These are phyloP conservation scores for Ophiostoma piceae DNA, from an alignment of 2,329 filamentous ascomycete genomes.

Conservation along the genomic window DNA sequence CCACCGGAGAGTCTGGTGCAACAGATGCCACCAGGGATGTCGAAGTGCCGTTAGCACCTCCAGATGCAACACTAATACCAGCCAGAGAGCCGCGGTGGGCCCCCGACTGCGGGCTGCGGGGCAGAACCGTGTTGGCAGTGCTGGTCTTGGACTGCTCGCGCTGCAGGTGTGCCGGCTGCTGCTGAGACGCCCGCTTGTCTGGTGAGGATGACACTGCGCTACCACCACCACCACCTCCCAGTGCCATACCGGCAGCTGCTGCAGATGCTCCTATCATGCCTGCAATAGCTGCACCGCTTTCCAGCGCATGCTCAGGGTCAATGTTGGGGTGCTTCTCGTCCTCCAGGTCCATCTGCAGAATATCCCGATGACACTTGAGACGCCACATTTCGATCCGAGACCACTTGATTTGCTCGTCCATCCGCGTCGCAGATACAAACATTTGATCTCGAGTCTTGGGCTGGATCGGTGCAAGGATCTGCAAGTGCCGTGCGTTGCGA, in stretches of 20 bases:
- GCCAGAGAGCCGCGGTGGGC: constrained; percentile 31
- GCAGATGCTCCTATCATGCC: constrained; percentile 22
- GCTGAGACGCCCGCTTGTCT: background rate
- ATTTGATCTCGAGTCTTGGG: constrained; percentile 83
- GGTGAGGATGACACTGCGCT: constrained; percentile 4
- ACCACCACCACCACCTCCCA: background rate
- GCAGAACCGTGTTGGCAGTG: constrained; percentile 30
- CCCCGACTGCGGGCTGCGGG: constrained; percentile 37
- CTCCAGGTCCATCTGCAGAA: constrained; percentile 76
- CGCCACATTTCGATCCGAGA: constrained; percentile 91
- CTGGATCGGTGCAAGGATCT: constrained; percentile 83
- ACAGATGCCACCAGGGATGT: background rate
- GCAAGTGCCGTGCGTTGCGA: constrained; percentile 82
- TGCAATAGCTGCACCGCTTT: constrained; percentile 25
- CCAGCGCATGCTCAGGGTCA: constrained; percentile 31
- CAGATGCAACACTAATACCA: constrained; percentile 20
- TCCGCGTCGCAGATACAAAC: constrained; percentile 73
- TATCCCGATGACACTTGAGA: constrained; percentile 82
- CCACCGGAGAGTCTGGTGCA: constrained; percentile 37
- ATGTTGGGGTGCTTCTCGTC: constrained; percentile 57
- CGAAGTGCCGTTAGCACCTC: background rate
- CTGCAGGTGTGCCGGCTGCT: constrained; percentile 23
- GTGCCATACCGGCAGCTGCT: background rate
- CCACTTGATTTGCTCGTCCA: constrained; percentile 89
- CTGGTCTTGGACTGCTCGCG: constrained; percentile 35